Base-by-base conservation (phyloP, 306 rosid genomes). In the Castanea mollissima region DNA sequence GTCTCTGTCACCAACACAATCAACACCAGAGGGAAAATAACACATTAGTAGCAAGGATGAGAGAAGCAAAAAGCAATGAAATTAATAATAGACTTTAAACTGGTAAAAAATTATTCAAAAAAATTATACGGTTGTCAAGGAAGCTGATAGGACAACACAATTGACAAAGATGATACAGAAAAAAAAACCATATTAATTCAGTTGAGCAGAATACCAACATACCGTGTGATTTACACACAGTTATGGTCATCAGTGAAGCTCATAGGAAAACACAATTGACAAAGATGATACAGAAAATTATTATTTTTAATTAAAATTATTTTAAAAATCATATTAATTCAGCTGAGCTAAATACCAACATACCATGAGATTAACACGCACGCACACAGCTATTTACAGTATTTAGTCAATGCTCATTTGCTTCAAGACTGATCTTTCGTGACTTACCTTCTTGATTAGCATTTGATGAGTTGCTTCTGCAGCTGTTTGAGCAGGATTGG, bases 401-500 rank as follows among this genome's bases (percentile, higher is more conserved):
- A 74, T 21, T n/a, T 8, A 69, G 19, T 64, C 58, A 65, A 20
- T 69, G 41, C 11, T 68, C 46, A 73, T 69, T 44, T 67, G 57
- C 56, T 31, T 74, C 63, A 74, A 73, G 69, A 10, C 27, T 6
- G 46, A 10, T 71, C 6, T 71, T 80, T 18, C 31, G 65, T 44
- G 74, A 75, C 74, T 81, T 79, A 91, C 97, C 94, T 91, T 94
- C 62, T 83, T 84, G 75, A 73, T 84, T 72, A 88, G 78, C 92
- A 89, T 89, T 80, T 85, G 90, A 46, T 87, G 84, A 41, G 92
- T 74, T 20, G 94, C 92, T 82, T 89, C 98, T 14, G 83, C 89
- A 74, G 96, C 90, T 23, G 96, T 89, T 84, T 90, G 90, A 76
- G 94, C 97, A 80, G 95, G 91, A 82, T 85, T 86, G 58, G 86